phyloP scores from a whole-genome alignment of 2,329 filamentous ascomycete genomes.

The Aspergillus costaricaensis region DNA sequence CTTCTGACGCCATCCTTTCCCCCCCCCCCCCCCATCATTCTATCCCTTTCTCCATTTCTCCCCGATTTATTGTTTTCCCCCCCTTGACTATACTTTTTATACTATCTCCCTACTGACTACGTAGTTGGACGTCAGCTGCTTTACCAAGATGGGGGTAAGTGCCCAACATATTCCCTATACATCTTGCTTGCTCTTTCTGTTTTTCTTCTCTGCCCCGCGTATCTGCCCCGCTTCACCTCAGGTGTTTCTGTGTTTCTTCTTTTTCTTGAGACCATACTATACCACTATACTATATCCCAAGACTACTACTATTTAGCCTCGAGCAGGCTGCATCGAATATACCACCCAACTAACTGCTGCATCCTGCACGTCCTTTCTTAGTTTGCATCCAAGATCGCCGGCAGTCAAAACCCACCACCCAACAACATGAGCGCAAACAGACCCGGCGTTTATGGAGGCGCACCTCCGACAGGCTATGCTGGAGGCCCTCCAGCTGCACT shows the following conservation, averaged over 20 bases:
- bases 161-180: background rate
- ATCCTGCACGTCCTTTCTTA: constrained; percentile 20
- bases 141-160: background rate
- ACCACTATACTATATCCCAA: background rate
- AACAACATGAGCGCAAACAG: constrained; percentile 21
- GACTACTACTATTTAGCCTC: background rate
- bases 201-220: constrained; percentile 9
- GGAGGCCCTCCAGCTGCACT: constrained; percentile 40
- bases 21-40: background rate
- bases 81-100: background rate
- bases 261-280: background rate
- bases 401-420: constrained; percentile 31
- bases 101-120: background rate
- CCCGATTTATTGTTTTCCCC: background rate
- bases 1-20: background rate
- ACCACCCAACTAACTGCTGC: constrained; percentile 17
- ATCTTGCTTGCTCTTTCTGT: background rate
- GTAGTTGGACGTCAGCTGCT: background rate
- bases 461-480: constrained; percentile 41
- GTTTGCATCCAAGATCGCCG: constrained; percentile 46
- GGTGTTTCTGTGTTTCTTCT: background rate
- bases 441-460: constrained; percentile 35
- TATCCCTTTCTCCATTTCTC: background rate
- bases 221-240: constrained; percentile 7
- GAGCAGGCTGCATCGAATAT: no score